Conservation (phyloP, 164 flowering plant species). For the Protea cynaroides region DNA sequence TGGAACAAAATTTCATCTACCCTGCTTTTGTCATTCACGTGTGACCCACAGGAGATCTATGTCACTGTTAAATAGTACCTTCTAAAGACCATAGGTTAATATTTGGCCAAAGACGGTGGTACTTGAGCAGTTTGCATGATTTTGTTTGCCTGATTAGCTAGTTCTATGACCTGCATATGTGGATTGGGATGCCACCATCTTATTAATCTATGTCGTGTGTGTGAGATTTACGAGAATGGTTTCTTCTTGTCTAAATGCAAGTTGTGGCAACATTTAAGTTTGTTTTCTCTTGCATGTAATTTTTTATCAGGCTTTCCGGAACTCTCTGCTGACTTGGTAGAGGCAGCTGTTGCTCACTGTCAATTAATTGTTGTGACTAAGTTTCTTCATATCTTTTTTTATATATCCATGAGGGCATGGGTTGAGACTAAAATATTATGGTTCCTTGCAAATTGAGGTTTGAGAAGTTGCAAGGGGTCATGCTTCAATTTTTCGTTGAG, state of each 20-base stretch:
- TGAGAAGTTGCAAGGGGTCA: not conserved
- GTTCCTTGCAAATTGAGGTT: not conserved
- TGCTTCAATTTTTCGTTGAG: too few relatives aligned
- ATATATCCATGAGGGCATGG: not conserved
- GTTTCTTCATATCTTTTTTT: slow-evolving; percentile 26
- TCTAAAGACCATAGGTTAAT: not conserved
- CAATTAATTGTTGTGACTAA: slow-evolving; percentile 92
- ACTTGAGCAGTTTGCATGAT: too few relatives aligned
- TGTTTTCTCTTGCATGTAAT: not conserved
- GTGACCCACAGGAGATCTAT: not conserved
- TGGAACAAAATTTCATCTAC: not conserved
- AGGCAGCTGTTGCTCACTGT: slow-evolving; percentile 91
- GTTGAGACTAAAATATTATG: not conserved
- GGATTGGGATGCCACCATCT: not conserved
- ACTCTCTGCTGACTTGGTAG: slow-evolving; percentile 66
- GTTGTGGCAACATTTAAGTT: not conserved
- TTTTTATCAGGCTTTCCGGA: slow-evolving; percentile 65
- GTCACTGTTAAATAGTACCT: not conserved
- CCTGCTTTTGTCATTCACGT: not conserved
- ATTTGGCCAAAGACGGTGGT: not conserved
- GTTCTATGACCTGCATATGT: not conserved
- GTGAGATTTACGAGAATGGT: not conserved
- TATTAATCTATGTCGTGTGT: too few relatives aligned
- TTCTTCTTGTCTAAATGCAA: not conserved
- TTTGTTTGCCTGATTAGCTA: not conserved